Conservation (phyloP, 2,329 filamentous ascomycete genomes). For the Aspergillus hortae region DNA sequence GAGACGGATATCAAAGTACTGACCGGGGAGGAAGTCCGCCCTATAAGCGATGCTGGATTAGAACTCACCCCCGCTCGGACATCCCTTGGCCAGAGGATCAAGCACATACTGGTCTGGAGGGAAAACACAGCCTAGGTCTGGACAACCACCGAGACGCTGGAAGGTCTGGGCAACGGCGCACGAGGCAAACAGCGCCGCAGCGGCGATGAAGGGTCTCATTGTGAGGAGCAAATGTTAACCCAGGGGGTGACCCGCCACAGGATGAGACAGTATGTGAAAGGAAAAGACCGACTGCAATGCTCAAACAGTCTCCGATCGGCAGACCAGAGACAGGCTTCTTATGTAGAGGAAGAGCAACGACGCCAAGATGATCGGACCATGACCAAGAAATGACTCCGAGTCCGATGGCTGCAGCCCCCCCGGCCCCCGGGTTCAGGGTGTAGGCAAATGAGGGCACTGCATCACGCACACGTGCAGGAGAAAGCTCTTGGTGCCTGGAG, state of each 20-base stretch:
- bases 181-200: slow-evolving; percentile 23
- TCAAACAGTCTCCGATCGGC: background rate
- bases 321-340: background rate
- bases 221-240: slow-evolving; percentile 1
- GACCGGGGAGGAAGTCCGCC: slow-evolving; percentile 78
- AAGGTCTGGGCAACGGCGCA: slow-evolving; percentile 49
- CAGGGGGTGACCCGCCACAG: background rate
- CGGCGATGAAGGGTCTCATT: slow-evolving; percentile 25
- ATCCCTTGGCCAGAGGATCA: background rate
- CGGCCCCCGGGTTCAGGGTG: background rate
- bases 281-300: background rate
- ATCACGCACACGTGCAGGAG: slow-evolving; percentile 14
- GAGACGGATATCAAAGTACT: slow-evolving; percentile 79
- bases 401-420: background rate
- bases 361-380: background rate
- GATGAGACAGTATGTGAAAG: background rate
- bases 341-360: background rate
- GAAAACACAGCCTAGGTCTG: slow-evolving; percentile 55
- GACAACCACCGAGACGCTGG: slow-evolving; percentile 54
- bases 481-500: background rate
- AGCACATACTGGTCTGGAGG: slow-evolving; percentile 54
- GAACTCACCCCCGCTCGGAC: background rate
- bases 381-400: background rate
- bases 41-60: slow-evolving; percentile 24
- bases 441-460: slow-evolving; percentile 10